Conservation (phyloP, 2,329 filamentous ascomycete genomes). For the Cytospora chrysosperma region DNA sequence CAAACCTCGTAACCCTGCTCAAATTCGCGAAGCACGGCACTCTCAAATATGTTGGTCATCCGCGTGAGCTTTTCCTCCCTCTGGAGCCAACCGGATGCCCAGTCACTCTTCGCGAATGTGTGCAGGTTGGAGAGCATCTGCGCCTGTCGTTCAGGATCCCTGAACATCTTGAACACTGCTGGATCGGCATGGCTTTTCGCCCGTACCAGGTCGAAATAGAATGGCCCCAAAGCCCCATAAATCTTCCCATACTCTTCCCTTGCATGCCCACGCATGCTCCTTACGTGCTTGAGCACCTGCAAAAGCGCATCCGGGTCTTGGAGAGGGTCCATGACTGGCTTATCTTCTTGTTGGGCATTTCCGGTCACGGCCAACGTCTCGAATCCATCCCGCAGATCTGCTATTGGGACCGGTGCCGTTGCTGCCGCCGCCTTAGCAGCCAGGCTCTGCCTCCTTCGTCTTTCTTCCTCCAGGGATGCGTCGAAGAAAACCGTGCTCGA, state of each 20-base stretch:
- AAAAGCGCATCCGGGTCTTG: conserved; percentile 65
- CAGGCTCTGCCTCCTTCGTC: conserved; percentile 39
- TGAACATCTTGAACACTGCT: conserved; percentile 80
- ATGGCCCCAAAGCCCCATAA: conserved; percentile 83
- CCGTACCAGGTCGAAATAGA: conserved; percentile 78
- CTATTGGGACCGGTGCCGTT: conserved; percentile 32
- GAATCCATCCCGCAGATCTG: conserved; percentile 63
- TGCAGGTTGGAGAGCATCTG: conserved; percentile 81
- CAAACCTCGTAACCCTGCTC: conserved; percentile 86
- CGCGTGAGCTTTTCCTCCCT: conserved; percentile 70
- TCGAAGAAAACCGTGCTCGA: conserved; percentile 68
- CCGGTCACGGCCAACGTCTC: conserved; percentile 66
- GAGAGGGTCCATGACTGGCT: conserved; percentile 41
- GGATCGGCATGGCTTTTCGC: conserved; percentile 76
- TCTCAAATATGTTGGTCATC: conserved; percentile 84
- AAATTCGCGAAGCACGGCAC: conserved; percentile 86
- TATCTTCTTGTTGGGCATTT: conserved; percentile 25
- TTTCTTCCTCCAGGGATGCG: conserved; percentile 65
- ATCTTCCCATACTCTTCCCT: conserved; percentile 88
- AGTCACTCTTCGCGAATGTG: conserved; percentile 78
- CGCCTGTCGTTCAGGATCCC: conserved; percentile 86
- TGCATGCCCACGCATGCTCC: conserved; percentile 80
- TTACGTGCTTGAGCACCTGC: conserved; percentile 66
- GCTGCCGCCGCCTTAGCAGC: conserved; percentile 30
- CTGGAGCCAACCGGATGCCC: conserved; percentile 68